Evolutionary conservation across 192 early-diverging fungal genomes (phyloP).

Genomic region (Coemansia umbellata): DNA sequence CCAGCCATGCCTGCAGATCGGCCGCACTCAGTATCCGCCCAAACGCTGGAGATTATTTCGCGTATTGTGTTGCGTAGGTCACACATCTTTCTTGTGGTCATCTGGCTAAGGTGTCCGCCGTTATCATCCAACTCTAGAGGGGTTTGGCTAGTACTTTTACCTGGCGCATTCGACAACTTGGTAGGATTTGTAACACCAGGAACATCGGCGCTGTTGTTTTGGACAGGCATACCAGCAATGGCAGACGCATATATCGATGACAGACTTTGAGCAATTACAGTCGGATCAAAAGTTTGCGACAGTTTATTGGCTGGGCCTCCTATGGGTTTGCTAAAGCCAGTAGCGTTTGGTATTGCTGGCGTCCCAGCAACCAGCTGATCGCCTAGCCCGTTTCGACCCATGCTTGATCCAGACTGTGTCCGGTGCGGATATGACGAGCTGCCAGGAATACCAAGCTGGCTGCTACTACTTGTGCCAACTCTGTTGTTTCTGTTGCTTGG

Average conservation of each 20-base stretch:
- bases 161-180: slow-evolving; percentile 25
- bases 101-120: background rate
- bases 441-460: slow-evolving; percentile 6
- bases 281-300: slow-evolving; percentile 33
- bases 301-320: too few relatives aligned
- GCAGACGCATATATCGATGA: slow-evolving; percentile 46
- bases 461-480: background rate
- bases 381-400: background rate
- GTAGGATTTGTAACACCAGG: background rate
- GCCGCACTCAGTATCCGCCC: slow-evolving; percentile 49
- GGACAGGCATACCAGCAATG: slow-evolving; percentile 14
- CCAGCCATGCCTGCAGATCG: slow-evolving; percentile 47
- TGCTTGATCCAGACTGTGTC: slow-evolving; percentile 34
- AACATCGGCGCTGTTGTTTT: background rate
- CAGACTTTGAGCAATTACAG: slow-evolving; percentile 31
- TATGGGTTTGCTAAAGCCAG: too few relatives aligned
- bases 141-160: slow-evolving; percentile 43
- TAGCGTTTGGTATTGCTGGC: background rate
- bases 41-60: slow-evolving; percentile 44
- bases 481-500: slow-evolving; percentile 13
- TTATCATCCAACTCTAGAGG: background rate
- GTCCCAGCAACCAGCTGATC: background rate
- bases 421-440: slow-evolving; percentile 8
- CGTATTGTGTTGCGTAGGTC: slow-evolving; percentile 35
- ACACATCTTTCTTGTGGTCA: slow-evolving; percentile 21